Base-by-base conservation (phyloP, 192 early-diverging fungal genomes). In the Funneliformis mosseae region DNA sequence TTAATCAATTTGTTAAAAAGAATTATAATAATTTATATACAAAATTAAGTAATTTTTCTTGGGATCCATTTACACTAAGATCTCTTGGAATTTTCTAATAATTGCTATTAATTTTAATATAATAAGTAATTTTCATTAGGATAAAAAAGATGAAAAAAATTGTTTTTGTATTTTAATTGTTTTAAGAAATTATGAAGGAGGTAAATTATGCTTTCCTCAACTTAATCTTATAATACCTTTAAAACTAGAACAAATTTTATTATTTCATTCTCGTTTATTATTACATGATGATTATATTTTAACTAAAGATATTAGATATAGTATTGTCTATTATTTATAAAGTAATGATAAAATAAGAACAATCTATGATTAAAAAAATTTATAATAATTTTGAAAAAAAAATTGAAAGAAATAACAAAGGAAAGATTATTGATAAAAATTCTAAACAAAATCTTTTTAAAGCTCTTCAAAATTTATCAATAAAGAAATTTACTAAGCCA, bases 281-380 rank as follows among this genome's bases (percentile, higher is more conserved):
- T 25, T 74, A 1, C 46, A 74, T 74, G 33, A 48, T 10, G 55
- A 48, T 50, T 50, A 55, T 74, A 18, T 8, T 11, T 28, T 74
- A 46, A 74, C 73, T 74, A 8, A 25, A 50, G 46, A 45, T 5
- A 74, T 74, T n/a, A 8, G 27, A 4, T 45, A 74, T 23, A 48
- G 72, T 55, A 55, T 74, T 55, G 72, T 74, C 28, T 74, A 74
- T 25, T 50, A 48, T 48, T 9, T 74, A 38, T n/a, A 74, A 23
- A 74, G 27, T 55, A 50, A n/a, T n/a, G n/a, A n/a, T n/a, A n/a
- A n/a, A n/a, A n/a, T n/a, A n/a, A n/a, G n/a, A n/a, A n/a, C n/a
- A n/a, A n/a, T n/a, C n/a, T n/a, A n/a, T n/a, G n/a, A n/a, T n/a
- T n/a, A n/a, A n/a, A n/a, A n/a, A n/a, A n/a, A n/a, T n/a, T n/a